These are phyloP conservation scores for Eucommia ulmoides DNA, from an alignment of 257 asterid genomes.

Conservation along the genomic window DNA sequence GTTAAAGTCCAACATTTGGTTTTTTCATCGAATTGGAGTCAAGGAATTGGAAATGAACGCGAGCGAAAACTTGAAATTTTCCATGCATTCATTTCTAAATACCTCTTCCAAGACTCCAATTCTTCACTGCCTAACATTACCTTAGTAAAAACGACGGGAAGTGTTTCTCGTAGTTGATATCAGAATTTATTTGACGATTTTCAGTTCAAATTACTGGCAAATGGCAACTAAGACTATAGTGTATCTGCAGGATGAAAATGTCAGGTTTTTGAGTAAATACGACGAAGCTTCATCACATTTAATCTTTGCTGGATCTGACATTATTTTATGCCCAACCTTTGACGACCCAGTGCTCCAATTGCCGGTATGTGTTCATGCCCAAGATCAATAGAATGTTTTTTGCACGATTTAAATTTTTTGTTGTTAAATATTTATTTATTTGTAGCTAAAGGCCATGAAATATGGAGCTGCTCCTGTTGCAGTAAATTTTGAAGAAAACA, in stretches of 20 bases:
- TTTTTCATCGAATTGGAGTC: background rate
- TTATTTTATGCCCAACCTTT: constrained; percentile 54
- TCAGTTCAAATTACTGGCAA: background rate
- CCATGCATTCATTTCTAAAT: background rate
- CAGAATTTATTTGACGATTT: background rate
- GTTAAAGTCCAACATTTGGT: background rate
- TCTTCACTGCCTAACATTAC: background rate
- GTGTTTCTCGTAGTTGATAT: background rate
- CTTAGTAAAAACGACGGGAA: background rate
- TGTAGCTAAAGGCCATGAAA: constrained; percentile 58
- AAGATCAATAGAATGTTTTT: background rate
- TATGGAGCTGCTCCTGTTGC: constrained; percentile 63
- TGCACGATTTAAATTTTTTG: background rate
- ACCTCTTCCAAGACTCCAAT: background rate
- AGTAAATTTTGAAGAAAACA: constrained; percentile 21
- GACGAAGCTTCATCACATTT: constrained; percentile 56
- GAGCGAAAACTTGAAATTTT: too few species aligned
- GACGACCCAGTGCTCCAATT: constrained; percentile 58
- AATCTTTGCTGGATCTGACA: constrained; percentile 65
- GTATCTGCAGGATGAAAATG: constrained; percentile 39
- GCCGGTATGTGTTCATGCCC: constrained; percentile 31
- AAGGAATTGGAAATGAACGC: too few species aligned
- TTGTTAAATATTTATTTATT: background rate
- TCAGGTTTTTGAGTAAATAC: constrained; percentile 38
- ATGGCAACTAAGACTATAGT: too few species aligned